Conservation (phyloP, 140 eudicot genomes). For the Ambrosia hybrid region DNA sequence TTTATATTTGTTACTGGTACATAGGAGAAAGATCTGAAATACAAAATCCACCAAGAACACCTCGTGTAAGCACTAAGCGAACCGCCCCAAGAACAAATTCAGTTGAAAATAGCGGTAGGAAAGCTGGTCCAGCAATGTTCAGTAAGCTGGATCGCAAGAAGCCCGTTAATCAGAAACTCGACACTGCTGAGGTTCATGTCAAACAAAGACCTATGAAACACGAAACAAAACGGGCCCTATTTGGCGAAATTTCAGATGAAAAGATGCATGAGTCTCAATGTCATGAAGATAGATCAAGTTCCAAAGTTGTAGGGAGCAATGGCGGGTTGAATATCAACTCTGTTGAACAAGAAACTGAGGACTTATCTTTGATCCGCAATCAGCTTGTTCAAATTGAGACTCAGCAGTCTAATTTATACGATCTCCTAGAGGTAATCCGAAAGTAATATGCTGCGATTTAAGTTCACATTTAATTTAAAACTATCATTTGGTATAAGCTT, state of each 20-base stretch:
- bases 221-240: conserved; percentile 53
- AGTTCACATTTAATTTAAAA: too few species aligned
- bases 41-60: conserved; percentile 51
- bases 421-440: conserved; percentile 74
- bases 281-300: conserved; percentile 40
- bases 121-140: conserved; percentile 61
- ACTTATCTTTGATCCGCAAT: conserved; percentile 77
- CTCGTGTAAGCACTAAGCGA: conserved; percentile 37
- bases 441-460: not conserved
- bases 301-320: conserved; percentile 51
- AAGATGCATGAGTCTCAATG: conserved; percentile 30
- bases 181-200: conserved; percentile 23
- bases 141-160: conserved; percentile 72
- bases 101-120: conserved; percentile 34
- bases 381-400: conserved; percentile 86
- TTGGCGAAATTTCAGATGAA: conserved; percentile 49
- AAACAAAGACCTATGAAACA: conserved; percentile 15
- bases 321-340: conserved; percentile 29
- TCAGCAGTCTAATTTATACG: conserved; percentile 74
- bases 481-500: not conserved
- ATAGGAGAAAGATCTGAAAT: conserved; percentile 51
- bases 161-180: conserved; percentile 44
- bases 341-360: conserved; percentile 60
- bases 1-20: not conserved
- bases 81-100: conserved; percentile 46